These are phyloP conservation scores for Mycena crocata DNA, from an alignment of 768 basidiomycete species.

Conservation along the genomic window DNA sequence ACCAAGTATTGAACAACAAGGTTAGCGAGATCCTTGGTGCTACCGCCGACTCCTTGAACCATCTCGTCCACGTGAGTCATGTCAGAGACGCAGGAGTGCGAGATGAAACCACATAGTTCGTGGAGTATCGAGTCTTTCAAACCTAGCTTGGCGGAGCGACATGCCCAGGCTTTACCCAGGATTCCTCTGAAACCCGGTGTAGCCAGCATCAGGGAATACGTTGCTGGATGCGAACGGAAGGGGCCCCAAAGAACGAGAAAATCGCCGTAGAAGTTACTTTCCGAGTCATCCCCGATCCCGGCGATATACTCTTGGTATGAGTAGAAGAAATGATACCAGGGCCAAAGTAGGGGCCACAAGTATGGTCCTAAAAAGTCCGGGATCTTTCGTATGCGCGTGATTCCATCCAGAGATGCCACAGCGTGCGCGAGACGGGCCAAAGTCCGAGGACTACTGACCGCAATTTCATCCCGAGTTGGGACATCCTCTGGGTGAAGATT, in stretches of 20 bases:
- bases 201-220: neutral
- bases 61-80: neutral
- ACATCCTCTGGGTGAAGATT: neutral
- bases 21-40: neutral
- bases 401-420: neutral
- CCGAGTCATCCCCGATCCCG: neutral
- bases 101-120: neutral
- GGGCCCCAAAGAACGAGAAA: neutral
- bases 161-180: neutral
- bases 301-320: neutral
- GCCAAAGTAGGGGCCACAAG: constrained; percentile 4
- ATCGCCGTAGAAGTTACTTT: neutral
- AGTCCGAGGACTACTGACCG: neutral
- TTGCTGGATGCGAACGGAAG: neutral
- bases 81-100: neutral
- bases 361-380: neutral
- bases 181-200: neutral
- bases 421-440: neutral
- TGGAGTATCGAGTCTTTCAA: neutral
- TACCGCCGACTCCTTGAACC: neutral
- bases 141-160: neutral
- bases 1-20: neutral
- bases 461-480: neutral
- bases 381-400: neutral
- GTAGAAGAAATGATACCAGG: neutral